phyloP scores from a whole-genome alignment of 2,329 filamentous ascomycete genomes.

The Didymella exigua region DNA sequence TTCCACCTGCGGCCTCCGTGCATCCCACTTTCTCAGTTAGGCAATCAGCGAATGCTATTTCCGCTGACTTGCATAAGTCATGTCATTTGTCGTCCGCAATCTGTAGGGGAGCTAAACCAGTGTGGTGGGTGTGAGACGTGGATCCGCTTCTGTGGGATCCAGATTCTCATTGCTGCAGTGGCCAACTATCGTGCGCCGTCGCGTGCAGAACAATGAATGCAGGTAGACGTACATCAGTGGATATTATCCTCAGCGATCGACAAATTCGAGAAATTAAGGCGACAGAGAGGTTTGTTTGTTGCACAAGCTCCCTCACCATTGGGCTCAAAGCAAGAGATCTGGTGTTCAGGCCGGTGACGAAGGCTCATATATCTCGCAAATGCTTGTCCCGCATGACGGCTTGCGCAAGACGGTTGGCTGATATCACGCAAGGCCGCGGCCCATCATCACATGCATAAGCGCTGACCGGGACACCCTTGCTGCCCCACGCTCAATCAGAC shows the following conservation, averaged over 20 bases:
- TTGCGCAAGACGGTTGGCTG: slow-evolving; percentile 13
- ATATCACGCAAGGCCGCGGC: slow-evolving; percentile 21
- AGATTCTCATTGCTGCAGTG: not conserved
- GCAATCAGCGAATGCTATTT: not conserved
- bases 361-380: not conserved
- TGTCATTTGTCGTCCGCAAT: slow-evolving; percentile 2
- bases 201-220: not conserved
- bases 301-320: not conserved
- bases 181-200: not conserved
- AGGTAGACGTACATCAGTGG: slow-evolving; percentile 1
- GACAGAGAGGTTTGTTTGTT: not conserved
- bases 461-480: slow-evolving; percentile 19
- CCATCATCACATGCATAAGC: slow-evolving; percentile 40
- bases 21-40: not conserved
- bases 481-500: slow-evolving; percentile 16
- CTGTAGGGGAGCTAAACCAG: not conserved
- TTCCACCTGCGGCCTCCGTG: not conserved
- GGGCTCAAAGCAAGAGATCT: not conserved
- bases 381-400: slow-evolving; percentile 5
- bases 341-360: not conserved
- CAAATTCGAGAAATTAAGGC: not conserved
- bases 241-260: not conserved
- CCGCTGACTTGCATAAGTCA: slow-evolving; percentile 7
- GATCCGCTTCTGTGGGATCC: not conserved
- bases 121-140: not conserved